Percentiles rank a stretch among this genome's conserved stretches.
These are phyloP conservation scores for Clonostachys solani DNA, from an alignment of 2,329 filamentous ascomycete species.

Conservation along the genomic window DNA sequence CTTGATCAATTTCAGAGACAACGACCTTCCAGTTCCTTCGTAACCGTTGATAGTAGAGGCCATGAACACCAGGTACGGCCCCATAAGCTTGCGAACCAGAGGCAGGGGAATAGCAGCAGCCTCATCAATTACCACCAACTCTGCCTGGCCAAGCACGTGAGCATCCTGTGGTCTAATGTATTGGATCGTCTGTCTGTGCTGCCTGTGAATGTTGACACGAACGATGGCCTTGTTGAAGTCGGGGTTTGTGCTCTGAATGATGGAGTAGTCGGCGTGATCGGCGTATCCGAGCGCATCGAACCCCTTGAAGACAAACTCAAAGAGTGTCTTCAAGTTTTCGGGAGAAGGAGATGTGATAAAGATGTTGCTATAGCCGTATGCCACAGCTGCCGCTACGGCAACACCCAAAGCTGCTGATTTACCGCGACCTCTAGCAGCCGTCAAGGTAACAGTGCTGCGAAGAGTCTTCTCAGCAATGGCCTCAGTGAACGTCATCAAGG, in stretches of 20 bases:
- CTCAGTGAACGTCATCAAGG: slow-evolving; percentile 93
- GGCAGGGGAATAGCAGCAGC: slow-evolving; percentile 94
- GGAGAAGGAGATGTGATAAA: slow-evolving; percentile 98
- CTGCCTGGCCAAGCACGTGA: slow-evolving; percentile 90
- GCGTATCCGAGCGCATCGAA: slow-evolving; percentile 93
- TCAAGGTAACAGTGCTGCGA: slow-evolving; percentile 87
- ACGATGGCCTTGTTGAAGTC: slow-evolving; percentile 99
- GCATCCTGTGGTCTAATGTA: slow-evolving; percentile 97
- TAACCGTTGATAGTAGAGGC: slow-evolving; percentile 99
- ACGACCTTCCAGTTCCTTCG: slow-evolving; percentile 90
- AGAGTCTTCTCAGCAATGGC: slow-evolving; percentile 95
- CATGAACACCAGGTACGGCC: slow-evolving; percentile 98
- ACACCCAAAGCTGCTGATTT: slow-evolving; percentile 96
- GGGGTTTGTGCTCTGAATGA: slow-evolving; percentile 96
- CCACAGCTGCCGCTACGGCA: slow-evolving; percentile 88
- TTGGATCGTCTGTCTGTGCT: slow-evolving; percentile 96
- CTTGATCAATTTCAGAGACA: slow-evolving; percentile 95
- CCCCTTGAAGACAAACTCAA: slow-evolving; percentile 97
- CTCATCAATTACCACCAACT: slow-evolving; percentile 94
- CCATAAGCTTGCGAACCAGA: slow-evolving; percentile 89
- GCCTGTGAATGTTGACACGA: slow-evolving; percentile 88
- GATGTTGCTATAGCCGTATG: slow-evolving; percentile 97
- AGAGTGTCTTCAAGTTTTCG: slow-evolving; percentile 97
- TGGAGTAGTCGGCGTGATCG: slow-evolving; percentile 95
- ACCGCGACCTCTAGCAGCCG: slow-evolving; percentile 88